Conservation (phyloP, 345 rosid genomes). For the Ceriops zippeliana region DNA sequence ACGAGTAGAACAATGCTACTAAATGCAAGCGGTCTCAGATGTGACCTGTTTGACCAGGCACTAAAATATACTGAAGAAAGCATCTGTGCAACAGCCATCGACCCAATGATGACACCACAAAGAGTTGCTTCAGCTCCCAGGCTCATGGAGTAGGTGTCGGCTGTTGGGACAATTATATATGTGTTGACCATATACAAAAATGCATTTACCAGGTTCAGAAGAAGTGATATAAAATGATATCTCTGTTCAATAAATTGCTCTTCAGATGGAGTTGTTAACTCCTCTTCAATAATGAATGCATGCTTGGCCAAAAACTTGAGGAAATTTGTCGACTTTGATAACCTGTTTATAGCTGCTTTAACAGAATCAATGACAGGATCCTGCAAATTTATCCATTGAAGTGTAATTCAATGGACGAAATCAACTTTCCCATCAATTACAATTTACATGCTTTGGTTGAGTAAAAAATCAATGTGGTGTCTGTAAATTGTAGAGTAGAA, state of each 20-base stretch:
- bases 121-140: conserved; percentile 99
- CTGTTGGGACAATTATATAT: conserved; percentile 91
- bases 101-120: conserved; percentile 90
- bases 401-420: not conserved
- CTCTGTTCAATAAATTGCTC: conserved; percentile 57
- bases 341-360: conserved; percentile 75
- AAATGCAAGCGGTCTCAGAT: conserved; percentile 87
- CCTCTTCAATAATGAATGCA: conserved; percentile 92
- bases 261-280: conserved; percentile 65
- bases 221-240: conserved; percentile 83
- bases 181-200: conserved; percentile 98
- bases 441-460: no score
- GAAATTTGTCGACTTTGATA: conserved; percentile 71
- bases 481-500: no score
- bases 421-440: not conserved
- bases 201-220: conserved; percentile 79
- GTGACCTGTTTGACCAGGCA: conserved; percentile 94
- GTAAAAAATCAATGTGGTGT: no score
- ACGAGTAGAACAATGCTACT: conserved; percentile 77
- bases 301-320: conserved; percentile 83
- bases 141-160: conserved; percentile 87
- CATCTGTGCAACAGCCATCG: conserved; percentile 96
- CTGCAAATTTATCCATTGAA: conserved; percentile 25
- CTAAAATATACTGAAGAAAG: conserved; percentile 95
- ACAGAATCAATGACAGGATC: conserved; percentile 80